Base-by-base conservation (phyloP, 2,329 filamentous ascomycete species). In the Fusarium secorum region DNA sequence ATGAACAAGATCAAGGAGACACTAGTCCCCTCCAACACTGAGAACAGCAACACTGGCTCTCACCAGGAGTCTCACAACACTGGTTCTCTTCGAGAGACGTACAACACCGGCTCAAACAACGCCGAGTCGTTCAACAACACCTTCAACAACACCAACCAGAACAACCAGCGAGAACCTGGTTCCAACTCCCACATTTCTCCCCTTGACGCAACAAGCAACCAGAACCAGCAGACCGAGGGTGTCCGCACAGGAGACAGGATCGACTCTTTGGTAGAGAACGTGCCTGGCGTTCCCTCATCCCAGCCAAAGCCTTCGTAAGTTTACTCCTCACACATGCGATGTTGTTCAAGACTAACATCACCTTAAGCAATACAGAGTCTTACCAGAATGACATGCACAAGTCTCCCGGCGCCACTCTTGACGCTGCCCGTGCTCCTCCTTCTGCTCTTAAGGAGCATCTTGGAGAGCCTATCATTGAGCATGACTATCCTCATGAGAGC, bases 401-500 rank as follows among this genome's bases (percentile, higher is more conserved):
- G 8, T 26, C 41, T 26, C 33, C 42, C 4, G 22, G 55, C 11
- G 38, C 63, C 3, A 30, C 71, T 7, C 13, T 45, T 18, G 74
- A 78, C 42, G 78, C 76, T 2, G 65, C 77, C 5, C 70, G 72
- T 10, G 73, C 70, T 4, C 77, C 76, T 9, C 77, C 78, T 0
- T 78, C 77, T 11, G 68, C 71, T 4, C 46, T 79, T 2, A 67
- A 52, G 28, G 13, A 72, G 65, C 69, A 77, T 6, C 51, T 78
- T 7, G 78, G 77, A 22, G 68, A 73, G 17, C 77, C 77, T 3
- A 65, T 49, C 13, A 76, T 79, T 20, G 77, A 77, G 73, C 78
- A 79, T 41, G 71, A 77, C n/a, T 75, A 76, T 14, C 77, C 78
- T 0, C 51, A 78, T 7, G 77, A 79, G 24, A 79, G 77, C 66